Evolutionary conservation across 2,329 filamentous ascomycete species (phyloP).

Genomic region (Botryotinia calthae): DNA sequence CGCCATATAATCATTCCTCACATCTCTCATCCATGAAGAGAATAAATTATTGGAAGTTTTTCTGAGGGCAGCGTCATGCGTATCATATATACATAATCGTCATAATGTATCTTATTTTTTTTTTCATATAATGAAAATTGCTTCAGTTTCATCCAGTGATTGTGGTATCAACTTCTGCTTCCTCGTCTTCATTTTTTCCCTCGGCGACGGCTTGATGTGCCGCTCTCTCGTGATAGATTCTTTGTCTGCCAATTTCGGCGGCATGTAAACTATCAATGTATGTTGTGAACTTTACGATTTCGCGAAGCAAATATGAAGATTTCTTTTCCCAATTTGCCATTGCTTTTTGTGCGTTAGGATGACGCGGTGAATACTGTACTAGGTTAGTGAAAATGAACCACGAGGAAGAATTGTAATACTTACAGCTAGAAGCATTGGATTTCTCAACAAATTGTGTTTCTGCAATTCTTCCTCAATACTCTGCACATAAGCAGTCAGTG

Average conservation of each 20-base stretch:
- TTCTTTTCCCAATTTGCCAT: constrained; percentile 98
- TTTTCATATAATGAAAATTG: neutral
- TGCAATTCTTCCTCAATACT: constrained; percentile 83
- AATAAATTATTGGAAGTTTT: neutral
- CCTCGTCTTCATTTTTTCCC: constrained; percentile 24
- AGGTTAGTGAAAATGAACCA: neutral
- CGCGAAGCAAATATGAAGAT: constrained; percentile 82
- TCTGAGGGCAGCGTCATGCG: neutral
- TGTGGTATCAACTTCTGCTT: constrained; percentile 18
- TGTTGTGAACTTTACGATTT: constrained; percentile 95
- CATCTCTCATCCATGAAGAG: neutral
- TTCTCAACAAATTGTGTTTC: constrained; percentile 82
- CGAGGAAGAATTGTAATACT: constrained; percentile 36
- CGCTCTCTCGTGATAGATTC: constrained; percentile 62
- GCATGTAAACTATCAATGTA: constrained; percentile 83
- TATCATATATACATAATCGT: constrained; percentile 15
- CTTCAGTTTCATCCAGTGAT: neutral
- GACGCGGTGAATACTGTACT: constrained; percentile 71
- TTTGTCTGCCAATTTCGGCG: constrained; percentile 66
- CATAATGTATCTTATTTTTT: constrained; percentile 8
- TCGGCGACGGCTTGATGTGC: constrained; percentile 29
- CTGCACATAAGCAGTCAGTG: constrained; percentile 74
- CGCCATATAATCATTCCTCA: neutral
- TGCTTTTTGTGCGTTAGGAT: constrained; percentile 75
- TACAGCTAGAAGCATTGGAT: constrained; percentile 79